Base-by-base conservation (phyloP, 345 rosid species). In the Cochlearia excelsa region DNA sequence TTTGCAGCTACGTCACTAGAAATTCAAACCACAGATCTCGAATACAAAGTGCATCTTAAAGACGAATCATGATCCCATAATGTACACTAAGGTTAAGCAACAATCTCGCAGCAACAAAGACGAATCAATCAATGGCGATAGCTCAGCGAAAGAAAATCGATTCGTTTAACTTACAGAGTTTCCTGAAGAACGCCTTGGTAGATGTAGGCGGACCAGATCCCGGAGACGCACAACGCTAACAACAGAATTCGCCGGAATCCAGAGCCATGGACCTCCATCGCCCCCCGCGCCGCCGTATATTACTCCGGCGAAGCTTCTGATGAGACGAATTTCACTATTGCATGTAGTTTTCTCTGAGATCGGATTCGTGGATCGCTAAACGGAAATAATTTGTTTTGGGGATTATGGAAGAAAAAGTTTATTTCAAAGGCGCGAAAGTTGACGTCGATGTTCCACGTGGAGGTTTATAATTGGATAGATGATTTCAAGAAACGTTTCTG, bases 161-260 rank as follows among this genome's bases (percentile, higher is more conserved):
- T 44, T 43, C 30, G 16, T 10, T 0, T 39, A 2, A 64, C 95
- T 74, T 77, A 92, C 99, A 89, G 71, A 34, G 91, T 93, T 55
- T 93, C 99, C 51, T 93, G 99, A 46, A 93, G 95, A 75, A 86
- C 59, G 54, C 99, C 99, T 79, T 89, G 99, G 73, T 93, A 93
- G 54, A 93, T 85, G 60, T 93, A 93, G 7, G 97, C 95, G 45
- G 97, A 66, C 97, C 99, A 89, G 73, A 93, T 89, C 69, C 99
- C 97, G 61, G 91, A 81, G 65, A 89, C 87, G 75, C 99, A 93
- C 59, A 93, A 85, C 3, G 85, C 80, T 66, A 93, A 63, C 54
- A 88, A 53, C 11, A 89, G 38, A 37, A 81, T 66, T 39, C 95
- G 84, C 73, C 82, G 84, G 74, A 86, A 66, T 29, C 97, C 86